Evolutionary conservation across 2,329 filamentous ascomycete species (phyloP), one percentile per base, ranked within the genome.

Genomic region (Ceratocystis lukuohia): DNA sequence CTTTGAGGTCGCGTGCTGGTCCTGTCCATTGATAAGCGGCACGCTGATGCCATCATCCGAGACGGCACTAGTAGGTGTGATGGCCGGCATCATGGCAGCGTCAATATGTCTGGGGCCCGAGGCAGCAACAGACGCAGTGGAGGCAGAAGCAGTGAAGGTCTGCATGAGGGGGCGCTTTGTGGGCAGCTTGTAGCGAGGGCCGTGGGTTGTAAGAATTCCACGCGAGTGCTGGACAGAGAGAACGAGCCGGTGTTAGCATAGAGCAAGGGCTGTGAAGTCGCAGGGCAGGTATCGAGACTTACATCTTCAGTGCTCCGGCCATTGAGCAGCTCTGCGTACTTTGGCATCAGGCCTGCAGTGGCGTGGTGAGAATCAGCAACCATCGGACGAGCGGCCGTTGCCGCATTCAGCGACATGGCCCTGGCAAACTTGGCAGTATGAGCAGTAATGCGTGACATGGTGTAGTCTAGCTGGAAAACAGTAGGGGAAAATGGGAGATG

Each of bases 11-110:
- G 74, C 73, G 61, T 73, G 71, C 74, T 80, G 82, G 76, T 81
- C n/a, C 28, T 59, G 84, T 74, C 86, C 84, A 12, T 84, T 83
- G 8, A 86, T 77, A 5, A 86, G 77, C 41, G 84, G 84, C 44
- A 86, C 80, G 69, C 59, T 57, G n/a, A 57, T 57, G 45, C 48
- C 57, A 17, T 57, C 44, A 28, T 66, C 56, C 17, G 64, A 45
- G 17, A 48, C 81, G 82, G 62, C 83, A 76, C 68, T 76, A 72
- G 50, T 72, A 70, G 71, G 77, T 75, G 15, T 70, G 68, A 75
- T 72, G 28, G 71, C 73, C 30, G 84, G 84, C 66, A 87, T 77
- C 68, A 83, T 74, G 68, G 80, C 76, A 72, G 76, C 78, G 75
- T 86, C 82, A 67, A 84, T 78, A 67, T 79, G 75, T 59, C 71